phyloP scores from a whole-genome alignment of 305 asterid genomes.

The Fraxinus velutina region DNA sequence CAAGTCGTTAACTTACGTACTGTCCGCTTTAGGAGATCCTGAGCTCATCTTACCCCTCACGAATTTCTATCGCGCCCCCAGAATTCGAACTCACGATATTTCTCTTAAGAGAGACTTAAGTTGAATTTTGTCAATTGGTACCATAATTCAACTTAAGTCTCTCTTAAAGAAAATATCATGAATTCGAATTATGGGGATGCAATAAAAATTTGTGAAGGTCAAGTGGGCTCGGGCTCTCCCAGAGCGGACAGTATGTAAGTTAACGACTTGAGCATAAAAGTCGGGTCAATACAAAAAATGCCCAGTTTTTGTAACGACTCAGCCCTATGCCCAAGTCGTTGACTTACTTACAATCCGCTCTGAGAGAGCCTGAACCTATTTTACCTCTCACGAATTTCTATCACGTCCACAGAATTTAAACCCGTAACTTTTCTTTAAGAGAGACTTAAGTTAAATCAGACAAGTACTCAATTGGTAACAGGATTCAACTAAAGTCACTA shows the following conservation, averaged over 20 bases:
- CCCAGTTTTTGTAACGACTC: background rate
- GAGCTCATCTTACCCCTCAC: background rate
- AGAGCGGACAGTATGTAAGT: background rate
- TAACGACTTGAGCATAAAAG: background rate
- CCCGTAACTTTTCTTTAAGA: background rate
- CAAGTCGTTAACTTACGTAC: background rate
- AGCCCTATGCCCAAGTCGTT: background rate
- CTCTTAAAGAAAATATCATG: background rate
- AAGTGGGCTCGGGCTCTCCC: background rate
- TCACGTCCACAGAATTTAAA: background rate
- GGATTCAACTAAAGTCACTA: background rate
- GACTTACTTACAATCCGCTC: background rate
- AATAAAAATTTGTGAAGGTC: background rate
- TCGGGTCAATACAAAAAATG: background rate
- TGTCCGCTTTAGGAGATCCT: background rate
- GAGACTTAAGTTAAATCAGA: background rate
- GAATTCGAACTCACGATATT: background rate
- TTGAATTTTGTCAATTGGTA: background rate
- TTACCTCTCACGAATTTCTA: background rate
- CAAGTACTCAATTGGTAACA: background rate
- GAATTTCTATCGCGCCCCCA: background rate
- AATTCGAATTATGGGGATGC: background rate
- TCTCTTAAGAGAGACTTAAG: background rate
- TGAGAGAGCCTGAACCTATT: background rate
- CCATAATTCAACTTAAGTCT: background rate